These are phyloP conservation scores for Candida rishiriensis DNA, from an alignment of 805 yeast genomes.

Conservation along the genomic window DNA sequence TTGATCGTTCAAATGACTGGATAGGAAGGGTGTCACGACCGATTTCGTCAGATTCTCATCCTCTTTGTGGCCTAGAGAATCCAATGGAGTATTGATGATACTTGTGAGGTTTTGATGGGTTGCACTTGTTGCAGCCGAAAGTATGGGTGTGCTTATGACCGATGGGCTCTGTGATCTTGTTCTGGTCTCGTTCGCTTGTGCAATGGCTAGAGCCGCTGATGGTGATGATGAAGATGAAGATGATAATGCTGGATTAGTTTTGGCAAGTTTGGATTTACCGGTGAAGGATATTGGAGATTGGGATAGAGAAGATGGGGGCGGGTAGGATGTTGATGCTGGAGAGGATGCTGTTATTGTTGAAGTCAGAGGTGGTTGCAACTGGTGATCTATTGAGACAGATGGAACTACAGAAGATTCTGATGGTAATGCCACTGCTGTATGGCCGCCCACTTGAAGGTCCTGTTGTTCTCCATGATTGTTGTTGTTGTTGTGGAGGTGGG, in stretches of 20 bases:
- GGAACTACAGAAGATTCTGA: too few relatives aligned
- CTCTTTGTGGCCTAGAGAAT: neutral
- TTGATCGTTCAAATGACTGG: constrained; percentile 33
- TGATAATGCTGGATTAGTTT: neutral
- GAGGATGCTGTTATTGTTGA: neutral
- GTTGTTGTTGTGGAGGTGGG: neutral
- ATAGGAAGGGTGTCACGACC: constrained; percentile 32
- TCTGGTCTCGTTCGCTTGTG: neutral
- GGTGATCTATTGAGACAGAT: too few relatives aligned
- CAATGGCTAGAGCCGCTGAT: too few relatives aligned
- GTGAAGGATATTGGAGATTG: too few relatives aligned
- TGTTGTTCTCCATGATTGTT: neutral
- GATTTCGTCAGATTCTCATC: constrained; percentile 15
- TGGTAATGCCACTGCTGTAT: neutral
- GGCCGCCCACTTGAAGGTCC: neutral
- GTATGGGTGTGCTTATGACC: neutral
- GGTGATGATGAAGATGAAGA: neutral
- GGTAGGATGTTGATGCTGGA: neutral
- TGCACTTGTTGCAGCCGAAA: neutral
- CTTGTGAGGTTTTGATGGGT: neutral
- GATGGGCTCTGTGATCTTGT: constrained; percentile 4
- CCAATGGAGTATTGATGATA: neutral
- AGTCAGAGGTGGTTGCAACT: neutral
- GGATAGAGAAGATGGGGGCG: neutral
- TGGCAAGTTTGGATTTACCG: too few relatives aligned